phyloP scores from a whole-genome alignment of 2,329 filamentous ascomycete genomes.

The Ophiostoma perfectum region DNA sequence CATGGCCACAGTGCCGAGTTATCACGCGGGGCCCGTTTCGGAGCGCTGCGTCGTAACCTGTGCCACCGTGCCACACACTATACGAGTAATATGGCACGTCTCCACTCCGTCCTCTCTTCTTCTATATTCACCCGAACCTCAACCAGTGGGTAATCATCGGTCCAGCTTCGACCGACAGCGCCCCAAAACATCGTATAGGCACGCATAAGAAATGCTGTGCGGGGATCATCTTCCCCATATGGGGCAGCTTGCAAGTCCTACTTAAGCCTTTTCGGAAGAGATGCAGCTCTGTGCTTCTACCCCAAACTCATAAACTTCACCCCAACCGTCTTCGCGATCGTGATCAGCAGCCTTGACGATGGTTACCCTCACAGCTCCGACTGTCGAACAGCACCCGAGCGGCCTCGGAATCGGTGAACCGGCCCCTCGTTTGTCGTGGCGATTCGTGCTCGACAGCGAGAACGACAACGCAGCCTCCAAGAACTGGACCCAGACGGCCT shows the following conservation, averaged over 20 bases:
- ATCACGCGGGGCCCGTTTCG: slow-evolving; percentile 1
- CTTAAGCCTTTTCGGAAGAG: background rate
- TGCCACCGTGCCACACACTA: background rate
- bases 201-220: background rate
- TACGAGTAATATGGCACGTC: background rate
- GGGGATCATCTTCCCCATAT: background rate
- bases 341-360: slow-evolving; percentile 3
- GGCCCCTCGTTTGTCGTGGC: slow-evolving; percentile 28
- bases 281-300: background rate
- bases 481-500: slow-evolving; percentile 26
- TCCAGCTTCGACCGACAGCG: slow-evolving; percentile 7
- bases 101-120: background rate
- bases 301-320: background rate
- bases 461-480: background rate
- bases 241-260: background rate
- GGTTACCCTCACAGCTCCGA: slow-evolving; percentile 19
- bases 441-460: slow-evolving; percentile 19
- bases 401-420: slow-evolving; percentile 26
- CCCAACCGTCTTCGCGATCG: background rate
- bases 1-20: background rate
- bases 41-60: no score
- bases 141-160: slow-evolving; percentile 9
- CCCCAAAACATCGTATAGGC: background rate
- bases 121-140: slow-evolving; percentile 7
- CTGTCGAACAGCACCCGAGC: slow-evolving; percentile 27